Percentiles rank a stretch among this genome's conserved stretches.
phyloP scores from a whole-genome alignment of 306 rosid species.

The Prunus padus region DNA sequence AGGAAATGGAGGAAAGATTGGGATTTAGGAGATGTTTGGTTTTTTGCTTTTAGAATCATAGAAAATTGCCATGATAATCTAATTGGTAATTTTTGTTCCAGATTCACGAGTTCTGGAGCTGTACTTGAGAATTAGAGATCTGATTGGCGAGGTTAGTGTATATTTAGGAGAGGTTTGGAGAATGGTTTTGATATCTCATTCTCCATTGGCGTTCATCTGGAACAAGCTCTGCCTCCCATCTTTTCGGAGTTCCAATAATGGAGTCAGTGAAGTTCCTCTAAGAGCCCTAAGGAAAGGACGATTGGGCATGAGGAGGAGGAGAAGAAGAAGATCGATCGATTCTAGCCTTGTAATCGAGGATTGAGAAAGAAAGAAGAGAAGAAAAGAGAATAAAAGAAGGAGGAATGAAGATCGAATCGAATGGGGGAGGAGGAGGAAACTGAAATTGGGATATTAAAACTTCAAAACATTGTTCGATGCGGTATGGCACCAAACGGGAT shows the following conservation, averaged over 20 bases:
- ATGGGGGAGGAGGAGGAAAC: no score
- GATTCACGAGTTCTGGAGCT: slow-evolving; percentile 27
- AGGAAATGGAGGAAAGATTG: neutral
- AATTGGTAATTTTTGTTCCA: neutral
- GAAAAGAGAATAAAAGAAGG: no score
- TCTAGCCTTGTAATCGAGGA: no score
- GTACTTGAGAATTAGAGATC: slow-evolving; percentile 28
- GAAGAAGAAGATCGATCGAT: no score
- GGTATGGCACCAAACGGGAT: no score
- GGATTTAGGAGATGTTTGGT: neutral
- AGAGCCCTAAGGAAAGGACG: slow-evolving; percentile 56
- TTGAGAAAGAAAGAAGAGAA: no score
- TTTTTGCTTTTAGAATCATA: neutral
- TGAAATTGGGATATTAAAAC: no score
- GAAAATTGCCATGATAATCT: neutral
- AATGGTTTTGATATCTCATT: slow-evolving; percentile 69
- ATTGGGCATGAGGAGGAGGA: slow-evolving; percentile 47
- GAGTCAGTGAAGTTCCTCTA: slow-evolving; percentile 65
- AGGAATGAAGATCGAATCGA: no score
- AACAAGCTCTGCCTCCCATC: slow-evolving; percentile 60
- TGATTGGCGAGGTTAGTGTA: slow-evolving; percentile 39
- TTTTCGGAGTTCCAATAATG: slow-evolving; percentile 68
- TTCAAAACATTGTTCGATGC: no score
- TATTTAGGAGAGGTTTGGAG: slow-evolving; percentile 27
- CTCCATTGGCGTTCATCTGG: slow-evolving; percentile 47